Conservation (phyloP, 2,329 filamentous ascomycete genomes). For the Nothophoma quercina region DNA sequence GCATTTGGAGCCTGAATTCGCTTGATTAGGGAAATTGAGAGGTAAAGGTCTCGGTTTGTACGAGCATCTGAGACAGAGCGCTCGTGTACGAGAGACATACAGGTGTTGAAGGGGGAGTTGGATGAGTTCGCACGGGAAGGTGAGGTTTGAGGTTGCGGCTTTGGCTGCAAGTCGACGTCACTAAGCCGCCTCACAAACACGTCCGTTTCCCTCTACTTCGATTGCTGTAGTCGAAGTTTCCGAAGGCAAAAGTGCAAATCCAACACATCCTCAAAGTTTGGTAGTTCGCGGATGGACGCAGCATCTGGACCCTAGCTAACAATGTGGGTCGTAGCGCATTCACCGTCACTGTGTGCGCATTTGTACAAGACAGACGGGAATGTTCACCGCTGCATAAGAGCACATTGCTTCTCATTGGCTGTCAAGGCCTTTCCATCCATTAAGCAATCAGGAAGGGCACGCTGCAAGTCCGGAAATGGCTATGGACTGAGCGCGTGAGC, state of each 20-base stretch:
- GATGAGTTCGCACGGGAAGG: not conserved
- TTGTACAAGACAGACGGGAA: not conserved
- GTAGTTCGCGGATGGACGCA: no score
- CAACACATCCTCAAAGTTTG: no score
- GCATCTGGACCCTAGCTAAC: not conserved
- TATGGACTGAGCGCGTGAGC: not conserved
- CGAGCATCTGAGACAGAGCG: not conserved
- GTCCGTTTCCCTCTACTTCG: not conserved
- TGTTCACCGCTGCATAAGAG: not conserved
- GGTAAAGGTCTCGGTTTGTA: not conserved
- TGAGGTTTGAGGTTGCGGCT: not conserved
- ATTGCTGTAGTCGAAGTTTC: not conserved
- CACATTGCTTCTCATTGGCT: not conserved
- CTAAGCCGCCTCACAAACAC: not conserved
- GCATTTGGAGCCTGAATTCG: not conserved
- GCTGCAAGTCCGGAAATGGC: no score
- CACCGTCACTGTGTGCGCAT: not conserved
- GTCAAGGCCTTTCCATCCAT: no score
- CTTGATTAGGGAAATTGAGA: not conserved
- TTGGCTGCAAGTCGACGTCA: not conserved
- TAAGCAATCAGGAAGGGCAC: no score
- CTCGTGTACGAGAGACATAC: not conserved
- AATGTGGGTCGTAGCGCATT: not conserved
- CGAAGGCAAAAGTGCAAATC: not conserved
- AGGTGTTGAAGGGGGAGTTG: not conserved